A percentile compares a stretch with the other conserved stretches of the same genome.
phyloP scores from a whole-genome alignment of 805 yeast species.

The Cyberlindnera mycetangii region DNA sequence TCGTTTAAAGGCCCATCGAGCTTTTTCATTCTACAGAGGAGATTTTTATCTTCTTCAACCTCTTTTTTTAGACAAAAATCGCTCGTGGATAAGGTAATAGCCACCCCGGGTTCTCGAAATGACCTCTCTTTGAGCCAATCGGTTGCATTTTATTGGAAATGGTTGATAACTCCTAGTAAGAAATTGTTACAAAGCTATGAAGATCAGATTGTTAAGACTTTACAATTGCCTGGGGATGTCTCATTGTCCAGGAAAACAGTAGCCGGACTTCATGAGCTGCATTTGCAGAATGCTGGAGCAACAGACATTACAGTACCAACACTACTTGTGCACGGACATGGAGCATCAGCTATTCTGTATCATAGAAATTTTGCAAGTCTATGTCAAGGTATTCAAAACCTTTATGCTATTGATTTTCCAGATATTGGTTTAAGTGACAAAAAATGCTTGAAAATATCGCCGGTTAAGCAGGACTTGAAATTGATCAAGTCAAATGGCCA shows the following conservation, averaged over 20 bases:
- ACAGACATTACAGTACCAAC: constrained; percentile 32
- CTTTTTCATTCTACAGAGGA: neutral
- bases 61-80: constrained; percentile 9
- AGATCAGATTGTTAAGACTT: constrained; percentile 15
- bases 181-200: constrained; percentile 19
- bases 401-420: constrained; percentile 69
- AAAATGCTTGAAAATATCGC: constrained; percentile 21
- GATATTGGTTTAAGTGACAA: constrained; percentile 63
- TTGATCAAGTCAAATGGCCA: constrained; percentile 7
- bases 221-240: constrained; percentile 14
- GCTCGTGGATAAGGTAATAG: constrained; percentile 16
- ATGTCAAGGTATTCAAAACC: constrained; percentile 43
- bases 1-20: neutral
- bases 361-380: constrained; percentile 63
- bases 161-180: constrained; percentile 18
- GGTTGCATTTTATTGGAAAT: constrained; percentile 14
- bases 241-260: constrained; percentile 5
- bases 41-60: neutral
- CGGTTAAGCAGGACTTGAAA: constrained; percentile 15
- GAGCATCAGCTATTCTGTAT: constrained; percentile 85
- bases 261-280: constrained; percentile 23
- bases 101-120: constrained; percentile 14
- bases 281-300: constrained; percentile 25
- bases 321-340: constrained; percentile 85
- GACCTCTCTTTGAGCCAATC: constrained; percentile 17